A percentile compares a stretch with the other conserved stretches of the same genome.
These are phyloP conservation scores for Proliferodiscus dingleyae DNA, from an alignment of 2,329 filamentous ascomycete species.

Conservation along the genomic window DNA sequence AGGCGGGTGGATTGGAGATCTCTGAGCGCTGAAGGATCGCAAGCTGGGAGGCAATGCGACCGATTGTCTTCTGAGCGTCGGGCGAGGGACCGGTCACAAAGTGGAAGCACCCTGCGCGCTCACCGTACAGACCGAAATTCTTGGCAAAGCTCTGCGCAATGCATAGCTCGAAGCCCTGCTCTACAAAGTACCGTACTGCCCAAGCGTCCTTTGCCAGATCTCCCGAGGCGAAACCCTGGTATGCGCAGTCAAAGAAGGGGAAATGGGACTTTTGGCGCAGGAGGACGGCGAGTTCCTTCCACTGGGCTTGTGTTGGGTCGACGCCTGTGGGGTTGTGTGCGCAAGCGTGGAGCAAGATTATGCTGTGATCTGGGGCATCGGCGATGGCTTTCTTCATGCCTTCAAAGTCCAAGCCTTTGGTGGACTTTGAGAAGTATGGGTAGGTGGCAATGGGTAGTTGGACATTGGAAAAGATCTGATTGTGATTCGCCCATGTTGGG, in stretches of 20 bases:
- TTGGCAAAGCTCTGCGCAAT: constrained; percentile 95
- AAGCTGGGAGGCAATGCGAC: constrained; percentile 77
- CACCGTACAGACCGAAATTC: constrained; percentile 95
- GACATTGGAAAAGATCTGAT: constrained; percentile 96
- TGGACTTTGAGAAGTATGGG: constrained; percentile 88
- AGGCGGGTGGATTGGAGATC: constrained; percentile 94
- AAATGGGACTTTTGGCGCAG: constrained; percentile 79
- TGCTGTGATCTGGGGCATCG: constrained; percentile 69
- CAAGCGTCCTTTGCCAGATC: constrained; percentile 79
- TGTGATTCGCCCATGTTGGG: constrained; percentile 98
- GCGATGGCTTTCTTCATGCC: constrained; percentile 74
- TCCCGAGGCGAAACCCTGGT: constrained; percentile 96
- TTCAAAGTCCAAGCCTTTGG: constrained; percentile 85
- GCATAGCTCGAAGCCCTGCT: constrained; percentile 83
- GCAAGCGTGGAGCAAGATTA: constrained; percentile 90
- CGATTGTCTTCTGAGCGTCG: constrained; percentile 55
- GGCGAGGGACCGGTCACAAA: constrained; percentile 70
- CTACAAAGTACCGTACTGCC: constrained; percentile 91
- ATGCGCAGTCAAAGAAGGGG: constrained; percentile 97
- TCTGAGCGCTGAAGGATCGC: constrained; percentile 93
- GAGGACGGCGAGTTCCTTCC: constrained; percentile 79
- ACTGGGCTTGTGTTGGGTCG: constrained; percentile 89
- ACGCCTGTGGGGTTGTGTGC: constrained; percentile 98
- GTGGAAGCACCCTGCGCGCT: constrained; percentile 95
- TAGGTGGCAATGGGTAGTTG: constrained; percentile 73